Base-by-base conservation (phyloP, 163 green algal species). In the Chloroidium sp. region DNA sequence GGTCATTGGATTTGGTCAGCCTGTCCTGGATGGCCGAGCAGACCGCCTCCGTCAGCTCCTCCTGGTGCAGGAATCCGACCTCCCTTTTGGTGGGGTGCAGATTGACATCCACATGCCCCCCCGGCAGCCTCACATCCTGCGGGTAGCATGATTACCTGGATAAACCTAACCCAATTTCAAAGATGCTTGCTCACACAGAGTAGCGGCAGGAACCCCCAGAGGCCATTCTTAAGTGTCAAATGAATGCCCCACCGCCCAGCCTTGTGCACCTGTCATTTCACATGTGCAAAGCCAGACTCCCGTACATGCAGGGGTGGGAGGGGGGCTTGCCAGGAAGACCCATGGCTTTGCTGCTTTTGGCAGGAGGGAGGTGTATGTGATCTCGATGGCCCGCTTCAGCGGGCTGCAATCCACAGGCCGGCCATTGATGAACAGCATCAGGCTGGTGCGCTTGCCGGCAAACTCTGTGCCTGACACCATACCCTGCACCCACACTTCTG, bases 391-490 rank as follows among this genome's bases (percentile, higher is more conserved):
- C 8, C 92, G 89, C 78, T 95, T 94, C 36, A 99, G 88, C 60
- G 89, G 79, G 0, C 74, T 69, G 84, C 91, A 97, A 67, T 99
- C 94, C 69, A 99, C 96, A 12, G 90, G 83, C 2, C 96, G 88
- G 1, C 90, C 92, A 84, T 99, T 99, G 85, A 99, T 96, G 88
- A 98, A 99, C 12, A 99, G 89, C 3, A 99, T 84, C 12, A 98
- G 82, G 10, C 87, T 82, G 4, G 88, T 92, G 77, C 89, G 91
- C 85, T 92, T 92, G 64, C 88, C 86, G 10, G 61, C 84, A 78
- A 93, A 94, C 77, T 92, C 91, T 0, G 86, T 80, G 72, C 84
- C 88, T 2, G 90, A 92, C 2, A 94, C 77, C 69, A 88, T 92
- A 2, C 90, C 93, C 82, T 93, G 83, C 61, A 86, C 4, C 1